Evolutionary conservation across 192 early-diverging fungal genomes (phyloP).

Genomic region (Chytriomyces sp.): DNA sequence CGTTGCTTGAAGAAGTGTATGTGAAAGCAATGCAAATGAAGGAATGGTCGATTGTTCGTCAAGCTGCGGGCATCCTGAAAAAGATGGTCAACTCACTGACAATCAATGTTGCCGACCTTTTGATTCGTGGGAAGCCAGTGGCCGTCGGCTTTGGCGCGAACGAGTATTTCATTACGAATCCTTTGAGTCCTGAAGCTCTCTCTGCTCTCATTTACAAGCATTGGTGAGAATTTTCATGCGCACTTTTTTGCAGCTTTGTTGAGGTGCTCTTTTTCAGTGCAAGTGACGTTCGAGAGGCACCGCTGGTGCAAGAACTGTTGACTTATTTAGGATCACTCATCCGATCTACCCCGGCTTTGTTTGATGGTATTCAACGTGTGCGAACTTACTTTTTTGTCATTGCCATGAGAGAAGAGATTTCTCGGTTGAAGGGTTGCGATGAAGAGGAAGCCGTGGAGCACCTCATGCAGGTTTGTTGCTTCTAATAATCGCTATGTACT

Average conservation of each 20-base stretch:
- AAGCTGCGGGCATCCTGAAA: slow-evolving; percentile 73
- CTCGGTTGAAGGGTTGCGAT: slow-evolving; percentile 70
- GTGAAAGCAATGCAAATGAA: slow-evolving; percentile 73
- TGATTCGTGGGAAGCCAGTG: slow-evolving; percentile 77
- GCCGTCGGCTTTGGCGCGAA: slow-evolving; percentile 72
- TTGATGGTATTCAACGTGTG: slow-evolving; percentile 82
- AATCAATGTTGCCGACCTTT: slow-evolving; percentile 78
- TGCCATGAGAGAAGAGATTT: slow-evolving; percentile 86
- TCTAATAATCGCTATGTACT: slow-evolving; percentile 9
- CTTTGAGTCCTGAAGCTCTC: slow-evolving; percentile 72
- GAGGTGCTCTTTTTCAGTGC: slow-evolving; percentile 42
- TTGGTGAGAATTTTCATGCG: slow-evolving; percentile 46
- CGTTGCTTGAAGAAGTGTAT: slow-evolving; percentile 82
- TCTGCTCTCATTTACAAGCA: slow-evolving; percentile 70
- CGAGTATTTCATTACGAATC: slow-evolving; percentile 73
- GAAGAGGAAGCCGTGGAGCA: slow-evolving; percentile 81
- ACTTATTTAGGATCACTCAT: slow-evolving; percentile 80
- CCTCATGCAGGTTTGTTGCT: slow-evolving; percentile 65
- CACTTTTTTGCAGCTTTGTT: background rate
- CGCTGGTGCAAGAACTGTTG: slow-evolving; percentile 83
- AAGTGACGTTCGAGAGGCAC: slow-evolving; percentile 82
- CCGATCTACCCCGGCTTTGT: slow-evolving; percentile 66
- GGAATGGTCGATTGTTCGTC: slow-evolving; percentile 83
- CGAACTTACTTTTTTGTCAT: slow-evolving; percentile 84
- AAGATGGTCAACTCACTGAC: slow-evolving; percentile 80